Conservation (phyloP, 2,329 filamentous ascomycete genomes). For the Alternaria panax region DNA sequence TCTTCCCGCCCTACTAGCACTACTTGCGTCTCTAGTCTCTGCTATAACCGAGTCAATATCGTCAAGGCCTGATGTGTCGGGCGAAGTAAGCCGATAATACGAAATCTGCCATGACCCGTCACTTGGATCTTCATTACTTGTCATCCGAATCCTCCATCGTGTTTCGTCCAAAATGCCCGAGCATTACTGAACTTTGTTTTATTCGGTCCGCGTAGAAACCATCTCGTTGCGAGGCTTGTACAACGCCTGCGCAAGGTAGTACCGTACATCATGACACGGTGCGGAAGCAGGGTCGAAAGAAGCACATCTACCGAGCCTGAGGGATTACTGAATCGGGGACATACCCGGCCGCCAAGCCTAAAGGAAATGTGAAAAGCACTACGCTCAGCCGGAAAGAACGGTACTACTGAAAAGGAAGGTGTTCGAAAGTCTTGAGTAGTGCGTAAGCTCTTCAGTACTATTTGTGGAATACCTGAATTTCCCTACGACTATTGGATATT, state of each 20-base stretch:
- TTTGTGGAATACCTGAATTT: not conserved
- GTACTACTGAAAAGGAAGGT: not conserved
- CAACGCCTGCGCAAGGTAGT: not conserved
- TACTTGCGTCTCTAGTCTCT: not conserved
- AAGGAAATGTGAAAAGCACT: conserved; percentile 1
- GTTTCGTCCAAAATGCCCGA: not conserved
- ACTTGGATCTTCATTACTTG: not conserved
- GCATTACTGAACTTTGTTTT: not conserved
- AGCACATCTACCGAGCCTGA: conserved; percentile 8
- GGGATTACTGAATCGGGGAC: conserved; percentile 3
- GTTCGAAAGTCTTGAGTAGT: not conserved
- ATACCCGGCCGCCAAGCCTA: conserved; percentile 1
- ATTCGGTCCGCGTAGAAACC: not conserved
- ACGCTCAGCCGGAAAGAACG: not conserved
- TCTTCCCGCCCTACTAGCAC: not conserved
- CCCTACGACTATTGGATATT: not conserved
- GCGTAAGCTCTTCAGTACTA: not conserved
- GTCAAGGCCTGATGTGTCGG: not conserved
- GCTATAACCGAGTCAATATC: not conserved
- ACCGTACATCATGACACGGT: conserved; percentile 10
- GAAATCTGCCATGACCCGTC: not conserved
- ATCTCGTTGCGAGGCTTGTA: not conserved
- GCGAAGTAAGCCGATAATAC: not conserved
- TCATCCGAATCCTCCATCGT: not conserved
- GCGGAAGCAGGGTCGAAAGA: conserved; percentile 9